A percentile compares a stretch with the other conserved stretches of the same genome.
These are phyloP conservation scores for Euphorbia lathyris DNA, from an alignment of 345 rosid species.

Conservation along the genomic window DNA sequence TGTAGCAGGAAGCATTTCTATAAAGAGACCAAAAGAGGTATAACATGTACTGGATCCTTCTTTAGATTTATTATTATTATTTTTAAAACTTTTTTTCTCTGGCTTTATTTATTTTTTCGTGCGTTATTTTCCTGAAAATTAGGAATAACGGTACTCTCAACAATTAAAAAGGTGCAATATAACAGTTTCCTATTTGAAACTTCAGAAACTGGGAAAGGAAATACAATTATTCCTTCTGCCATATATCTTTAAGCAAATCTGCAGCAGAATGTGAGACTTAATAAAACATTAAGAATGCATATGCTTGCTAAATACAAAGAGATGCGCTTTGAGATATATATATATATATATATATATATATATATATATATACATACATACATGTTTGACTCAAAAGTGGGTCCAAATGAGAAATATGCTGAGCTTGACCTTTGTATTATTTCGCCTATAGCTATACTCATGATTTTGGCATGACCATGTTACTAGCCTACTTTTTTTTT, in stretches of 20 bases:
- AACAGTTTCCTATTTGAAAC: neutral
- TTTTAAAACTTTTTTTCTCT: neutral
- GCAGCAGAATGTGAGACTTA: neutral
- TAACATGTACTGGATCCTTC: neutral
- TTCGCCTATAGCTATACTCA: no score
- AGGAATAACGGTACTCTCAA: neutral
- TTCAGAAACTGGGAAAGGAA: neutral
- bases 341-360: no score
- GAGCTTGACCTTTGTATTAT: neutral
- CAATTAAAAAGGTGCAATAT: neutral
- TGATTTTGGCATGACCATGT: neutral
- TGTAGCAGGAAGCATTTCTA: slow-evolving; percentile 81
- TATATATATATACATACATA: neutral
- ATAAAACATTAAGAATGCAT: neutral
- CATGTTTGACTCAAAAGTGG: neutral
- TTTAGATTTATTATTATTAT: neutral
- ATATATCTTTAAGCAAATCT: no score
- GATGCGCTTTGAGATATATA: no score
- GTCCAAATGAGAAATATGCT: neutral
- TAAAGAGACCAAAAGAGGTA: slow-evolving; percentile 98
- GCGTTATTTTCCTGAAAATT: neutral
- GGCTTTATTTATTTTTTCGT: neutral
- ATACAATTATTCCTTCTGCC: neutral
- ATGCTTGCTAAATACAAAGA: neutral
- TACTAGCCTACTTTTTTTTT: neutral